phyloP scores from a whole-genome alignment of 306 rosid species.

The Oxytropis ochrocephala region DNA sequence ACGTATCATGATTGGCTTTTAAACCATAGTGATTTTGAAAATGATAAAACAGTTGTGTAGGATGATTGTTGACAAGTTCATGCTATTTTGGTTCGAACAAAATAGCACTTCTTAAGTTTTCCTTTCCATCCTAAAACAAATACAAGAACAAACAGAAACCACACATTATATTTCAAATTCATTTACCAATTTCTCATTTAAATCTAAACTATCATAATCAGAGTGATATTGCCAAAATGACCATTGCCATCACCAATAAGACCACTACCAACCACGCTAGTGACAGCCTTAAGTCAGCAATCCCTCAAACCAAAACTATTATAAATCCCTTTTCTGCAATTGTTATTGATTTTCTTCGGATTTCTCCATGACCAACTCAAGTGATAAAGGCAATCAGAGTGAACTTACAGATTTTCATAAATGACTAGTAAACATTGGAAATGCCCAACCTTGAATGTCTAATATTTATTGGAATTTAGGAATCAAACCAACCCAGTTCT shows the following conservation, averaged over 20 bases:
- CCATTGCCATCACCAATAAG: background rate
- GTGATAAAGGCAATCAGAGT: background rate
- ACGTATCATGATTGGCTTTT: too few species aligned
- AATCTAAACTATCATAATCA: background rate
- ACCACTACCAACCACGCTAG: background rate
- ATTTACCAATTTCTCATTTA: background rate
- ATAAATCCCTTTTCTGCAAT: background rate
- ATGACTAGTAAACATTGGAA: background rate
- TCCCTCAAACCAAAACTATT: background rate
- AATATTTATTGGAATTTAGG: background rate
- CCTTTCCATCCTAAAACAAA: background rate
- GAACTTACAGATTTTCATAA: background rate
- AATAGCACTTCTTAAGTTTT: background rate
- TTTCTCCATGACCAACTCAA: background rate
- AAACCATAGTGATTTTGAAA: background rate
- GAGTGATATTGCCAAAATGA: background rate
- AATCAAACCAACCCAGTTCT: background rate
- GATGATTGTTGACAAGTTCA: background rate
- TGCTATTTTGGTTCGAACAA: background rate
- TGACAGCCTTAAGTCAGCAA: background rate
- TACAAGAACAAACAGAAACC: background rate
- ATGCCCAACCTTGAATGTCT: background rate
- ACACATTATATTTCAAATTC: background rate
- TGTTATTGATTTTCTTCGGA: background rate
- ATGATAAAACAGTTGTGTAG: background rate